These are phyloP conservation scores for Sphagnum contortum DNA, from an alignment of 225 moss, liverwort and hornwort genomes.

Conservation along the genomic window DNA sequence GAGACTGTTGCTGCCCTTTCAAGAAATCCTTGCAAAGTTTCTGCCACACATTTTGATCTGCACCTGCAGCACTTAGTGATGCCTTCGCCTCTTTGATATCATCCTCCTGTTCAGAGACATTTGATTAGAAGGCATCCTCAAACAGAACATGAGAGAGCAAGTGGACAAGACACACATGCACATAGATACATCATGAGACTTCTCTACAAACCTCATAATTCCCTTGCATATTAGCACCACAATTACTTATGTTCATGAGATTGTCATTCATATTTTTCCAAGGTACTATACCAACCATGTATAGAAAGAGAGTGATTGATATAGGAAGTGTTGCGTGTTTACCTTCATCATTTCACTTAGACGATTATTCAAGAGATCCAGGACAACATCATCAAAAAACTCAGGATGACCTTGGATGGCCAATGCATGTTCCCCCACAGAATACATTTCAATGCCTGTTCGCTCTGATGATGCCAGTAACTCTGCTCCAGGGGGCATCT, in stretches of 20 bases:
- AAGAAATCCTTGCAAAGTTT: constrained; percentile 69
- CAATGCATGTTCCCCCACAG: constrained; percentile 58
- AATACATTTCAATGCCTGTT: constrained; percentile 69
- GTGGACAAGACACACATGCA: background rate
- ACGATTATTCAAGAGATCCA: constrained; percentile 61
- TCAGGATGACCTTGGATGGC: constrained; percentile 98
- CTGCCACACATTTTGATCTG: constrained; percentile 51
- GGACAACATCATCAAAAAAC: constrained; percentile 58
- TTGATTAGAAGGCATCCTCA: background rate
- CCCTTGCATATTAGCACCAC: background rate
- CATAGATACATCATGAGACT: background rate
- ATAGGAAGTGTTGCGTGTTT: background rate
- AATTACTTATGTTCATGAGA: background rate
- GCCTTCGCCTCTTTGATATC: constrained; percentile 36
- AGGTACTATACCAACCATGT: background rate
- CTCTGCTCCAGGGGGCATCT: constrained; percentile 72
- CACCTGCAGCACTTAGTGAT: constrained; percentile 25
- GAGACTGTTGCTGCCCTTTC: constrained; percentile 10
- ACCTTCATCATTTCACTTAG: constrained; percentile 47
- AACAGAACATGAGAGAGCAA: background rate
- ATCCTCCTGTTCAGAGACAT: constrained; percentile 33
- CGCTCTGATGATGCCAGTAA: constrained; percentile 65
- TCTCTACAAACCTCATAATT: background rate
- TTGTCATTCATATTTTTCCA: background rate
- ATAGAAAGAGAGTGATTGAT: background rate